Base-by-base conservation (phyloP, 176 grass and related monocot genomes). In the Zoysia japonica region DNA sequence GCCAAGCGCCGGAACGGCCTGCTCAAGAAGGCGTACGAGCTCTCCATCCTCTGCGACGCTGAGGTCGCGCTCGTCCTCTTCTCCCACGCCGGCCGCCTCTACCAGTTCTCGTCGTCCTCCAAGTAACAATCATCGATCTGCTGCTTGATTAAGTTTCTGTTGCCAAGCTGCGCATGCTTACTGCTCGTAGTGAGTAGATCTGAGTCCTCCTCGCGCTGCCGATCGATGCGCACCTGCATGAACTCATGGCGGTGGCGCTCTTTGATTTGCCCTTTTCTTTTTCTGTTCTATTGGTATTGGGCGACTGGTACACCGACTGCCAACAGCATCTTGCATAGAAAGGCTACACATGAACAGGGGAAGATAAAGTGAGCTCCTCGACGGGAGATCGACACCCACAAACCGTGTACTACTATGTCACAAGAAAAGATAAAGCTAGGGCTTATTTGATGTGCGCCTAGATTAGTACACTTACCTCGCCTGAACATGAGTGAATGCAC, bases 21-120 rank as follows among this genome's bases (percentile, higher is more conserved):
- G 84, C 84, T 91, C 83, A 94, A 94, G 86, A 94, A 94, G 87
- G 92, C 92, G 0, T 94, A 91, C 85, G 91, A 94, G 83, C 85
- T 94, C 17, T 94, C 91, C 71, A 71, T 94, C 76, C 91, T 94
- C 85, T 91, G 92, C 71, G 92, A 94, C 45, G 92, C 85, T 60
- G 88, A 94, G 70, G 86, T 94, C 75, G 88, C 92, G 6, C 81
- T 94, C 81, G 69, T 92, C 77, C 85, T 94, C 78, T 94, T 94
- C 86, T 94, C 92, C 84, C 88, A 83, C 74, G 84, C 78, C 44
- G 89, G 89, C 65, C 87, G 85, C 46, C 87, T 94, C 63, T 92
- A 77, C 75, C 86, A 94, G 81, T 92, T 94, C 84, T 91, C 85
- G 11, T 90, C 88, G 37, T 74, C 68, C 70, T 80, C 88, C 71